These are phyloP conservation scores for Basidioascus undulatus DNA, from an alignment of 768 basidiomycete species.

Conservation along the genomic window DNA sequence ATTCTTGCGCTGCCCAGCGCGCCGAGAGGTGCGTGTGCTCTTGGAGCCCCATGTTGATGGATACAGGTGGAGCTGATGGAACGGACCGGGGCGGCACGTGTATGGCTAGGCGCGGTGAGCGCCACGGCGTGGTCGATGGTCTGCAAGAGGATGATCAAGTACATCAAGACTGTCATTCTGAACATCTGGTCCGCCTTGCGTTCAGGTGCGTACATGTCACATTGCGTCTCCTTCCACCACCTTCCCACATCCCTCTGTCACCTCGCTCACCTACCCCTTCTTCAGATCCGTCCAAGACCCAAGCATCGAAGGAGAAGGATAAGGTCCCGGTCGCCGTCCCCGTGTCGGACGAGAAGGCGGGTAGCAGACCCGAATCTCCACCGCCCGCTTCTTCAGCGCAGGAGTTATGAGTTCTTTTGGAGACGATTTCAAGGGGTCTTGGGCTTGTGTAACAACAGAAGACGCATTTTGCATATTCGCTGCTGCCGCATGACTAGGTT, in stretches of 20 bases:
- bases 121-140: constrained; percentile 92
- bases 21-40: constrained; percentile 37
- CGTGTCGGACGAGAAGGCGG: not conserved
- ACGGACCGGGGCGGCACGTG: not conserved
- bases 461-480: too few species aligned
- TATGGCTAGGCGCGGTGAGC: constrained; percentile 52
- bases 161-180: constrained; percentile 47
- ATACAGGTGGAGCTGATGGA: constrained; percentile 1
- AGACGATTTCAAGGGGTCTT: too few species aligned
- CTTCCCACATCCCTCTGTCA: too few species aligned
- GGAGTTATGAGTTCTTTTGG: too few species aligned
- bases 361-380: constrained; percentile 3
- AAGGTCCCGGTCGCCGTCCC: constrained; percentile 3
- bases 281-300: not conserved
- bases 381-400: not conserved
- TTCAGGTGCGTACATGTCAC: too few species aligned
- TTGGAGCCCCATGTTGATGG: constrained; percentile 1
- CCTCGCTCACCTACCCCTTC: not conserved
- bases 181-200: constrained; percentile 23
- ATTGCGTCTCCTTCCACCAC: too few species aligned
- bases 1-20: constrained; percentile 76
- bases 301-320: not conserved
- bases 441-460: too few species aligned
- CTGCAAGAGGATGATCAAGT: constrained; percentile 56
- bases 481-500: too few species aligned